Percentiles rank a stretch among this genome's conserved stretches.
phyloP scores from a whole-genome alignment of 352 stramenopile species.

The Globisporangium echinulatum region DNA sequence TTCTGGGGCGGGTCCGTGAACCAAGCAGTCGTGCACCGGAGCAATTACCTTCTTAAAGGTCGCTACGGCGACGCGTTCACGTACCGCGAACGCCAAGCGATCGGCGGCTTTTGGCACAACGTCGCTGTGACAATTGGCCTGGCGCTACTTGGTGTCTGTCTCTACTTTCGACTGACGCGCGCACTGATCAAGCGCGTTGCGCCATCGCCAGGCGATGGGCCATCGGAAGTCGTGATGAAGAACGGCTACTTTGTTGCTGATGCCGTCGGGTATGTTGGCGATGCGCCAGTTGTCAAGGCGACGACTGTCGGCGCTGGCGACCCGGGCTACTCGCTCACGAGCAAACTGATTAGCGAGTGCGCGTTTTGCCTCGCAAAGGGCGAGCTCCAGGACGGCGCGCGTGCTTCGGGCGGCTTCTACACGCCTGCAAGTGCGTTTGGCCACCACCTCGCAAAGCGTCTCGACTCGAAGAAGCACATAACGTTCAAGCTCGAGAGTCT shows the following conservation, averaged over 20 bases:
- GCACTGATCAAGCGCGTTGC: slow-evolving; percentile 11
- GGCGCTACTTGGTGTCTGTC: neutral
- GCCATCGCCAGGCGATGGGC: slow-evolving; percentile 73
- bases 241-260: slow-evolving; percentile 68
- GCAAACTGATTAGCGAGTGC: slow-evolving; percentile 48
- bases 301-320: slow-evolving; percentile 37
- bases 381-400: slow-evolving; percentile 19
- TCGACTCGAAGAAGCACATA: slow-evolving; percentile 54
- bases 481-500: slow-evolving; percentile 31
- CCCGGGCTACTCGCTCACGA: slow-evolving; percentile 54
- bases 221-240: slow-evolving; percentile 70
- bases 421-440: slow-evolving; percentile 55
- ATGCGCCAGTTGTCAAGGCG: slow-evolving; percentile 33
- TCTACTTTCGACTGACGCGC: neutral
- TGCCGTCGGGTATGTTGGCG: slow-evolving; percentile 35
- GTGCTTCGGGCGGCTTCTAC: slow-evolving; percentile 40
- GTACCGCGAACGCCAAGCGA: slow-evolving; percentile 55
- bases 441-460: slow-evolving; percentile 25
- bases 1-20: slow-evolving; percentile 85
- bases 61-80: slow-evolving; percentile 59
- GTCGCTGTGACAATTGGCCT: slow-evolving; percentile 1
- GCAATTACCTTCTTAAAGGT: slow-evolving; percentile 47
- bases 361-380: slow-evolving; percentile 51
- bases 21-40: slow-evolving; percentile 69
- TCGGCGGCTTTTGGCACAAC: slow-evolving; percentile 26